These are phyloP conservation scores for Spergularia azorica DNA, from an alignment of 179 eudicot species.

Conservation along the genomic window DNA sequence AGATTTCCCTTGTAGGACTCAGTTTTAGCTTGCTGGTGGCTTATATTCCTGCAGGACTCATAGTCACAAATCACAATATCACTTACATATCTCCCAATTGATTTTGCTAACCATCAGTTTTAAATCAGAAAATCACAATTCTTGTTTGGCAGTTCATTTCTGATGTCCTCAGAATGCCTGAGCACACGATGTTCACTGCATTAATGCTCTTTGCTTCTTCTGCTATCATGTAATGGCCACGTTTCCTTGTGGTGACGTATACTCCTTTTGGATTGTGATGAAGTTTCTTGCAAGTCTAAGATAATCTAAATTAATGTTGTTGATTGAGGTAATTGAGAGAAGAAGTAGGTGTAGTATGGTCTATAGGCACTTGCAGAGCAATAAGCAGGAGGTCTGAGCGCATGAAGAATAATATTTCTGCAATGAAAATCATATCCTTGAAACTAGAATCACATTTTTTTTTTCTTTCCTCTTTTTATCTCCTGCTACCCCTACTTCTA, in stretches of 20 bases:
- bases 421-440: not conserved
- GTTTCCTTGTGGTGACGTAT: not conserved
- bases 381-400: not conserved
- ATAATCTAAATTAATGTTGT: not conserved
- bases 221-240: not conserved
- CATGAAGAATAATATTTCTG: not conserved
- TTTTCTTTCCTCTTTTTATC: not conserved
- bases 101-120: too few species aligned
- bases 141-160: not conserved
- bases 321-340: not conserved
- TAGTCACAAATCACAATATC: too few species aligned
- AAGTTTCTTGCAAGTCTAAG: not conserved
- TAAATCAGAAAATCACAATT: too few species aligned
- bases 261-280: not conserved
- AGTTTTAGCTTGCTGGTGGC: too few species aligned
- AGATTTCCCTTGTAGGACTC: too few species aligned
- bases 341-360: not conserved
- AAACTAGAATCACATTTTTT: not conserved
- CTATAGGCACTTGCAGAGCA: not conserved
- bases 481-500: not conserved
- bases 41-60: too few species aligned
- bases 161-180: not conserved
- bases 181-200: not conserved
- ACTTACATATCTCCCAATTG: too few species aligned
- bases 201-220: not conserved